Percentiles rank a stretch among this genome's conserved stretches.
phyloP scores from a whole-genome alignment of 1,284 basidiomycete species.

The Cystobasidiaceae sp. region DNA sequence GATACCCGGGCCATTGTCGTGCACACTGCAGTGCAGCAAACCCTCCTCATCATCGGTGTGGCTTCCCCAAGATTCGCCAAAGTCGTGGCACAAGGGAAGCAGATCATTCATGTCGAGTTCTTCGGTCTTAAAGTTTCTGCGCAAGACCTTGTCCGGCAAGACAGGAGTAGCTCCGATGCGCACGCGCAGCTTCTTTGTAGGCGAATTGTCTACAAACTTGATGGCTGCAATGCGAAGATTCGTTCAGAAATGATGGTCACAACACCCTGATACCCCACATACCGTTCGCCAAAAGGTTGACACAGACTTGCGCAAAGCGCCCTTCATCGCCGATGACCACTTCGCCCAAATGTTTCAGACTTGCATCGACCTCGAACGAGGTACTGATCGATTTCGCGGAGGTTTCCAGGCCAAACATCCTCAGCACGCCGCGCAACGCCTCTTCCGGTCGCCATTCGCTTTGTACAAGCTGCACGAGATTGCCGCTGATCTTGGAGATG shows the following conservation, averaged over 20 bases:
- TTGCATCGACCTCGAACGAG: slow-evolving; percentile 20
- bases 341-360: slow-evolving; percentile 20
- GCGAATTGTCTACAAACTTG: slow-evolving; percentile 20
- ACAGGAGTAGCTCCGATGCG: slow-evolving; percentile 17
- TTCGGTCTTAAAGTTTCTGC: background rate
- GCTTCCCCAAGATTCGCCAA: background rate
- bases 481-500: slow-evolving; percentile 37
- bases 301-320: slow-evolving; percentile 21
- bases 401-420: slow-evolving; percentile 36
- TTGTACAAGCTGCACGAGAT: slow-evolving; percentile 37
- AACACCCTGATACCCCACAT: background rate
- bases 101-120: slow-evolving; percentile 9
- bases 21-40: slow-evolving; percentile 18
- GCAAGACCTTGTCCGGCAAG: background rate
- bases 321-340: slow-evolving; percentile 27
- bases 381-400: slow-evolving; percentile 34
- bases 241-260: background rate
- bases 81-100: slow-evolving; percentile 3
- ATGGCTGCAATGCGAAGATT: background rate
- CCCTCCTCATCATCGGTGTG: background rate
- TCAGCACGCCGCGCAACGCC: slow-evolving; percentile 33
- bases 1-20: slow-evolving; percentile 38
- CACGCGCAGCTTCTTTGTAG: background rate
- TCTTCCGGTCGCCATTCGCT: slow-evolving; percentile 33
- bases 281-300: slow-evolving; percentile 24